Evolutionary conservation across 2,329 filamentous ascomycete species (phyloP), one percentile per base, ranked within the genome.

Genomic region (Immersiporthe knoxdaviesiana): DNA sequence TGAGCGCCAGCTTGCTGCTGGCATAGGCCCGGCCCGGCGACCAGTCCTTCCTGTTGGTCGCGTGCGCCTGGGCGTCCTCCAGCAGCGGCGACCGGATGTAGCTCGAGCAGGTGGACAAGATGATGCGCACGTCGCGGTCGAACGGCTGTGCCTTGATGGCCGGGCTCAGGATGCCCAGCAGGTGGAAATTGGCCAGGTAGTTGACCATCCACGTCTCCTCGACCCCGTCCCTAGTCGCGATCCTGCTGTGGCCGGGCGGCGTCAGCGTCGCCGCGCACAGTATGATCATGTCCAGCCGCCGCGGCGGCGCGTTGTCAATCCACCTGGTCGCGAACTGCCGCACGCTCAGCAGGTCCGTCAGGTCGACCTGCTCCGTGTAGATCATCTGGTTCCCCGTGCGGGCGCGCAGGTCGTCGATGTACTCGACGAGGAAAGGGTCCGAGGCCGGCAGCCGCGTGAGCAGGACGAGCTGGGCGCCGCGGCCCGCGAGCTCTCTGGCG

Each of bases 141-240:
- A 97, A 90, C 1, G 96, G 96, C 79, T 99, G 96, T 1, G 92
- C 93, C 73, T 93, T 89, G 70, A 99, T 85, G 0, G 96, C 95
- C 0, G 96, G 96, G 74, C 91, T 96, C 47, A 99, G 84, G 39
- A 99, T 97, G 73, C 92, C 92, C 59, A 99, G 85, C 3, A 99
- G 85, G 77, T 99, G 97, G 81, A 97, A 98, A 79, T 97, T 98
- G 72, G 94, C 91, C 52, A 99, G 86, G 79, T 94, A 99, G 78
- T 99, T 99, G 74, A 98, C 85, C 81, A 94, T 93, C 94, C 94
- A 98, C 71, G 92, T 95, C 73, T 91, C 87, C 77, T 98, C 95
- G 18, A 98, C 82, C 0, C 93, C 94, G 76, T 97, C 94, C 7
- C 84, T 81, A 0, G 94, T 97, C 72, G 87, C 82, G 1, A 79